phyloP scores from a whole-genome alignment of 2,329 filamentous ascomycete species.

The Fusarium penzigii region DNA sequence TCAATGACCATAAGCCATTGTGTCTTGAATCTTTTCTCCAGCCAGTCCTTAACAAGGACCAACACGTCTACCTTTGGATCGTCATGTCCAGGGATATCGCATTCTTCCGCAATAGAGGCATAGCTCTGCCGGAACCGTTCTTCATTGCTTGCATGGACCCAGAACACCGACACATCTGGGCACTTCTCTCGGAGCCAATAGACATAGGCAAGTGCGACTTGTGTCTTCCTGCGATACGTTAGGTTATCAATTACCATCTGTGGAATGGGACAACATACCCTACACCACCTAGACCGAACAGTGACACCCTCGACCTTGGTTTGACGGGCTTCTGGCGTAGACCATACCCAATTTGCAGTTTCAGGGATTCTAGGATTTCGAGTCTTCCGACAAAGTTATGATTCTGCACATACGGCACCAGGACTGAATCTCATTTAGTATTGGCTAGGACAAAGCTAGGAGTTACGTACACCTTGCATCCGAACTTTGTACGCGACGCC shows the following conservation, averaged over 20 bases:
- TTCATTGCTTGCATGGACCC: slow-evolving; percentile 32
- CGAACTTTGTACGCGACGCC: neutral
- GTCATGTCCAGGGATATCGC: slow-evolving; percentile 29
- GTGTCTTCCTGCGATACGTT: slow-evolving; percentile 7
- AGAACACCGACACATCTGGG: slow-evolving; percentile 28
- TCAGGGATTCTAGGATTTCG: neutral
- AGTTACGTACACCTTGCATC: slow-evolving; percentile 11
- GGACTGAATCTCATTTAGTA: no score
- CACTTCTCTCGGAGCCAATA: slow-evolving; percentile 1
- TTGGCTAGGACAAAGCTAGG: no score
- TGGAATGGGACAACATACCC: neutral
- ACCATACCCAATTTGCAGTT: slow-evolving; percentile 6
- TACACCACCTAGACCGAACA: slow-evolving; percentile 7
- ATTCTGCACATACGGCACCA: no score
- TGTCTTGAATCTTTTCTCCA: slow-evolving; percentile 14
- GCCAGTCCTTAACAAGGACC: slow-evolving; percentile 33
- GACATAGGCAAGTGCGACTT: slow-evolving; percentile 22
- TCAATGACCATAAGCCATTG: slow-evolving; percentile 11
- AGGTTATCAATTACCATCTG: neutral
- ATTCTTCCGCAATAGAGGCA: slow-evolving; percentile 30
- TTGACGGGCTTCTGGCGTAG: neutral
- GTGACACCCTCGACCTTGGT: slow-evolving; percentile 6
- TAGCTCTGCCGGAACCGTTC: slow-evolving; percentile 34
- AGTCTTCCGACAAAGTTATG: slow-evolving; percentile 7
- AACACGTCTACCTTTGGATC: slow-evolving; percentile 27